Base-by-base conservation (phyloP, 768 basidiomycete species). In the Xerocomellus amylosporus region DNA sequence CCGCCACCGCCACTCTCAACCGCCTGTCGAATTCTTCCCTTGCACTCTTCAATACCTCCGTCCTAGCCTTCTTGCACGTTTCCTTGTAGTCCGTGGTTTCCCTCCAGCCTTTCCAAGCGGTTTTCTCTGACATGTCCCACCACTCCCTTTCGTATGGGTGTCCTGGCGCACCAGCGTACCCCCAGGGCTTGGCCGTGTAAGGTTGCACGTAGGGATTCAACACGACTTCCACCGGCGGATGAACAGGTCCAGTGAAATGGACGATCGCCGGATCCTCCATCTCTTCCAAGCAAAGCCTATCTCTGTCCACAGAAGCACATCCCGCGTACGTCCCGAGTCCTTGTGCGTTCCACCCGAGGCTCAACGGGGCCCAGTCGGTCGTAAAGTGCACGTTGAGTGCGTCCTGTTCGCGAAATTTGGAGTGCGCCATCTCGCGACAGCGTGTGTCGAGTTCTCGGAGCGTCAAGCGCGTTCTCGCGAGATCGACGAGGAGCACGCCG, bases 201-300 rank as follows among this genome's bases (percentile, higher is more conserved):
- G 80, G 82, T 58, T 78, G 81, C n/a, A 80, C 73, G 51, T 71
- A 77, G 2, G 77, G 76, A 61, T 81, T 81, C 56, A 83, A 61
- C 12, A 82, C 75, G 5, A 72, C 67, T 8, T 66, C 73, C 55
- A 82, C 42, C 5, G 62, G 57, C 1, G 82, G 81, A 63, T 82
- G 71, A 28, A 81, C 70, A 2, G 82, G 78, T 2, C 83, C 82
- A 3, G 82, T 82, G 66, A 85, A 85, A 60, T 83, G 83, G 13
- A 84, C 78, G 55, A 85, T 75, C 10, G 58, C 58, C 0, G 79
- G 76, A 37, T 78, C 66, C 20, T 64, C 54, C 74, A 79, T 74
- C 30, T 67, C 68, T 8, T 59, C 59, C 36, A 79, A 56, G 31
- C 64, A 55, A 19, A 78, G 53, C 8, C 26, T 43, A 2, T 71